Evolutionary conservation across 2,329 filamentous ascomycete genomes (phyloP), one percentile per base, ranked within the genome.

Genomic region (Dryadomyces quercus-mongolicae): DNA sequence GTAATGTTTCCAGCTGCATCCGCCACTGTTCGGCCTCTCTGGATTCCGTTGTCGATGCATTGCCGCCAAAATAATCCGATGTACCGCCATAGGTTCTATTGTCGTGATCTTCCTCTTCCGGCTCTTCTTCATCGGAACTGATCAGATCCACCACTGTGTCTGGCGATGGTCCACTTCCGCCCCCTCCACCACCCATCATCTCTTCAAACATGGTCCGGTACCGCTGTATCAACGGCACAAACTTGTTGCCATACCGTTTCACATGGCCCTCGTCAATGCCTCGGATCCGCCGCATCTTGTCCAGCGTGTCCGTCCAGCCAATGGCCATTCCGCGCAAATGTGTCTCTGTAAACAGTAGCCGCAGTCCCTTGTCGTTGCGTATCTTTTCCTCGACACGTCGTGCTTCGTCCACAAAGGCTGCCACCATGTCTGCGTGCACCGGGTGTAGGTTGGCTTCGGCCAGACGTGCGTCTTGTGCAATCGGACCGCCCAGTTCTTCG

Each of bases 251-350:
- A 62, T 83, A 81, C 2, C 72, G 70, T 47, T 73, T 64, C 22
- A 89, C 83, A 63, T 81, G 84, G 25, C 81, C 78, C 1, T 65
- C 59, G 53, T 84, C 76, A 55, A 91, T 84, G 10, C 76, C 78
- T 0, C 75, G 74, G 50, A 92, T 85, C 9, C 67, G 66, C 36
- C 68, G 70, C 81, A 93, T 86, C 55, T 81, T 71, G 16, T 78
- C 75, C 10, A 80, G 62, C 9, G 73, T 80, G 8, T 71, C 74
- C 1, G 86, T 86, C 73, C 86, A 85, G 38, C 74, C 68, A 51
- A 89, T 80, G 13, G 80, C 84, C 85, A 93, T 91, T 60, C 85
- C 78, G 40, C 83, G 80, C 51, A 90, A 75, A 15, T 88, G 75
- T 21, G 74, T 74, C 57, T 89, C 84, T 0, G 81, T 82, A 64